Evolutionary conservation across 495 filamentous ascomycete genomes (phyloP).

Genomic region (Penicillium atrosanguineum): DNA sequence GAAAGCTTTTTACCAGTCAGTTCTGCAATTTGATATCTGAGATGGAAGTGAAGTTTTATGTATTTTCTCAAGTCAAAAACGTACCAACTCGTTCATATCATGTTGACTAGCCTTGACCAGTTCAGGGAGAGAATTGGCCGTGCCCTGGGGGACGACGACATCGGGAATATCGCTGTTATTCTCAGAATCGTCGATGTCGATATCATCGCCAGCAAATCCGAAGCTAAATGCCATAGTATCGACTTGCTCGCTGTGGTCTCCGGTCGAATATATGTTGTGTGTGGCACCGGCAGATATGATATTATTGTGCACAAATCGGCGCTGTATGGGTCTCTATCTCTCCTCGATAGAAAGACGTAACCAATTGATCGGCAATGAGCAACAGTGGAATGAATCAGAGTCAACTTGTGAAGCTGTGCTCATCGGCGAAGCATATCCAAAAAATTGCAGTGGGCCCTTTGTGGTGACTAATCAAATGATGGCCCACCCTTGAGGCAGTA

Average conservation of each 20-base stretch:
- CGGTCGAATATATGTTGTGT: neutral
- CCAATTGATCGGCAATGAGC: neutral
- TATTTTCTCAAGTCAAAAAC: constrained; percentile 8
- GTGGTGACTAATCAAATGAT: constrained; percentile 24
- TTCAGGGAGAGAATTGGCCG: constrained; percentile 25
- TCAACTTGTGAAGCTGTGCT: neutral
- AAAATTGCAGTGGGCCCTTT: constrained; percentile 13
- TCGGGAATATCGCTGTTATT: constrained; percentile 21
- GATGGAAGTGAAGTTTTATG: neutral
- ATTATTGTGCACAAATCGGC: neutral
- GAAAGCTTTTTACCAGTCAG: constrained; percentile 57
- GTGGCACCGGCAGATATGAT: neutral
- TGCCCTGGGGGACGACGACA: constrained; percentile 4
- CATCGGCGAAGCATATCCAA: constrained; percentile 4
- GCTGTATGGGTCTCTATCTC: neutral
- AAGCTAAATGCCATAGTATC: constrained; percentile 62
- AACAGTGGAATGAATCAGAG: neutral
- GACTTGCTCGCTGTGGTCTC: neutral
- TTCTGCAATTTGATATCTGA: constrained; percentile 18
- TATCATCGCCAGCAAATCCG: constrained; percentile 80
- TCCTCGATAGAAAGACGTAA: neutral
- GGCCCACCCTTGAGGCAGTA: neutral
- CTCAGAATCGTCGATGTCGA: constrained; percentile 59
- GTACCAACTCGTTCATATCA: constrained; percentile 48
- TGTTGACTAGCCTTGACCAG: constrained; percentile 39